Percentiles rank a stretch among this genome's conserved stretches.
phyloP scores from a whole-genome alignment of 2,329 filamentous ascomycete species.

The Fusarium lateritium region DNA sequence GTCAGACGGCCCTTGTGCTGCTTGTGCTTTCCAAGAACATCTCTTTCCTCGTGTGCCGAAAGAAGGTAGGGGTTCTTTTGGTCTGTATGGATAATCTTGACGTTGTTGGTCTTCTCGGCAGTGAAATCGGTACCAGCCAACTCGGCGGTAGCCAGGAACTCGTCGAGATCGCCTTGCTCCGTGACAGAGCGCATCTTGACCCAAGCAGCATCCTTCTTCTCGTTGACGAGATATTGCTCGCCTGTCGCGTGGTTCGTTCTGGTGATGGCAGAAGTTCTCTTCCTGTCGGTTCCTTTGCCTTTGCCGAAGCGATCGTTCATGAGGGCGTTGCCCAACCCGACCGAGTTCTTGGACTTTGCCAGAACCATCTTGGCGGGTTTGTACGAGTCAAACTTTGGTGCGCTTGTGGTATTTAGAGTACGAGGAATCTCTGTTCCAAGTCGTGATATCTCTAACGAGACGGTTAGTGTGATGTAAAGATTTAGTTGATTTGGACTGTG shows the following conservation, averaged over 20 bases:
- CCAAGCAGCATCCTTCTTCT: conserved; percentile 92
- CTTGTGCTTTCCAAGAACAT: conserved; percentile 83
- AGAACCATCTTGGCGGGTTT: conserved; percentile 64
- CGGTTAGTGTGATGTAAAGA: conserved; percentile 38
- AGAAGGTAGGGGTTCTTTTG: conserved; percentile 96
- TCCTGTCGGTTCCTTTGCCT: conserved; percentile 87
- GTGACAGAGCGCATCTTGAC: conserved; percentile 99
- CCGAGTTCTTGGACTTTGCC: conserved; percentile 94
- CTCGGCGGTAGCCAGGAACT: conserved; percentile 96
- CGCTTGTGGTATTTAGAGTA: conserved; percentile 19
- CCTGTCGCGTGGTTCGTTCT: conserved; percentile 85
- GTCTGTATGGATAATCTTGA: conserved; percentile 98
- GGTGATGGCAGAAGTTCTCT: conserved; percentile 72
- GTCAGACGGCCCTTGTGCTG: conserved; percentile 85
- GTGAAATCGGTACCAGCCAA: conserved; percentile 99
- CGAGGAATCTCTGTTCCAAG: conserved; percentile 34
- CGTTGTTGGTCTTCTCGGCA: conserved; percentile 98
- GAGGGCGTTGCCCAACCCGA: conserved; percentile 95
- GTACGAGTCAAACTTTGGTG: conserved; percentile 3
- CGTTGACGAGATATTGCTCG: conserved; percentile 93
- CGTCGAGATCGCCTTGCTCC: conserved; percentile 95
- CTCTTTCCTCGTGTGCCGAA: conserved; percentile 85
- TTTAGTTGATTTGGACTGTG: conserved; percentile 34
- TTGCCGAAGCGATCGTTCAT: conserved; percentile 99
- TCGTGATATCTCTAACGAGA: conserved; percentile 18